Evolutionary conservation across 2,329 filamentous ascomycete species (phyloP).

Genomic region (Exophiala sideris): DNA sequence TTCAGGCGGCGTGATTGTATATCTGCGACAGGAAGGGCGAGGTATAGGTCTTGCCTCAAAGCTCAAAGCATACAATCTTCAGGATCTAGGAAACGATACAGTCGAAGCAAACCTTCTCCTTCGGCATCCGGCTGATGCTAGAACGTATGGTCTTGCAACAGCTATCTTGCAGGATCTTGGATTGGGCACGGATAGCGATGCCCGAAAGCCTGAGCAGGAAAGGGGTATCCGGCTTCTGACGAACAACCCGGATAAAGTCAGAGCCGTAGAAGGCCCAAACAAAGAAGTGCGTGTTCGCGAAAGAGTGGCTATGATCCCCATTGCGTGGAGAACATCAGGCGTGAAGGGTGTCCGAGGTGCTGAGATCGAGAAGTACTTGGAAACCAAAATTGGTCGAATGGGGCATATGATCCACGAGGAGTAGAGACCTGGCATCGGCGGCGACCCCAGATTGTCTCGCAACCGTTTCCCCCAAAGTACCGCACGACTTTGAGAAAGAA

Average conservation of each 20-base stretch:
- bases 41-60: constrained; percentile 95
- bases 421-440: not conserved
- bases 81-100: constrained; percentile 95
- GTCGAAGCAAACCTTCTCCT: constrained; percentile 92
- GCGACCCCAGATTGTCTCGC: no score
- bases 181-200: constrained; percentile 57
- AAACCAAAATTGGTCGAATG: constrained; percentile 94
- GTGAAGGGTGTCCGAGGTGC: constrained; percentile 77
- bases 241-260: constrained; percentile 96
- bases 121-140: constrained; percentile 87
- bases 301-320: constrained; percentile 88
- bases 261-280: constrained; percentile 87
- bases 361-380: constrained; percentile 90
- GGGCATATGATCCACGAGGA: constrained; percentile 64
- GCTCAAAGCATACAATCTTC: constrained; percentile 95
- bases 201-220: constrained; percentile 13
- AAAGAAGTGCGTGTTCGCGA: constrained; percentile 84
- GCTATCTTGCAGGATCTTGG: constrained; percentile 89
- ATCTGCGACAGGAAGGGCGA: constrained; percentile 90
- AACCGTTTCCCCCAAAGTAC: no score
- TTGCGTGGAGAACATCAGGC: constrained; percentile 81
- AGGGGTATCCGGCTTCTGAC: constrained; percentile 72
- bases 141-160: constrained; percentile 94
- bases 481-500: no score
- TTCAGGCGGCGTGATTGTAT: constrained; percentile 84